Evolutionary conservation across 192 early-diverging fungal genomes (phyloP).

Genomic region (Podila clonocystis): DNA sequence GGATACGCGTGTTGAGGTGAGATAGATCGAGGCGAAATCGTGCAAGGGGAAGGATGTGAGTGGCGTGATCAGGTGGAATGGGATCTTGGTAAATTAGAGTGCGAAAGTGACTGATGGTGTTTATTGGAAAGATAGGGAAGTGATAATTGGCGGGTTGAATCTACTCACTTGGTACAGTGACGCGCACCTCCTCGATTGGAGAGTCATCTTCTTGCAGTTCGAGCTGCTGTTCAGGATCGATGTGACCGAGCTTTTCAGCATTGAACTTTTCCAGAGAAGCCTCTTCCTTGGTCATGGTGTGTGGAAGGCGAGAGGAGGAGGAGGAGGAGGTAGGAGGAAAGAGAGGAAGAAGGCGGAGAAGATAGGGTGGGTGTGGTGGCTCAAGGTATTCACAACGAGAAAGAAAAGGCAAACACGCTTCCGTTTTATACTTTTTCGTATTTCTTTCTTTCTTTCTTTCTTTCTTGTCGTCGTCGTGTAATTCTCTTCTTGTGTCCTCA

Average conservation of each 20-base stretch:
- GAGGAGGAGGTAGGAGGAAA: no score
- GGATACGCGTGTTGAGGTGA: no score
- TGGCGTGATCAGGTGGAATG: no score
- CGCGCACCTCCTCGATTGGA: conserved; percentile 47
- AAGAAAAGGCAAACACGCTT: neutral
- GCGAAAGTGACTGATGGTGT: neutral
- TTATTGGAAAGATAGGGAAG: no score
- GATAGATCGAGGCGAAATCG: no score
- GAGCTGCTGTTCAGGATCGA: conserved; percentile 2
- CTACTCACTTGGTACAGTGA: conserved; percentile 27
- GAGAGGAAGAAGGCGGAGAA: neutral
- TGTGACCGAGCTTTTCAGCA: conserved; percentile 3
- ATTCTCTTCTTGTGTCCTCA: no score
- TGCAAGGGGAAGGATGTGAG: no score
- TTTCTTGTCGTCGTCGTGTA: no score
- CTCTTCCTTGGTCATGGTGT: neutral
- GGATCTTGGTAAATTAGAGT: neutral
- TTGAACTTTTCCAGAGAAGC: neutral
- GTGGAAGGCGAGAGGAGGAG: neutral
- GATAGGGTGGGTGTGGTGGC: neutral
- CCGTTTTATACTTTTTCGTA: no score
- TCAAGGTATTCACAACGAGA: neutral
- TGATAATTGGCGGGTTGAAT: no score
- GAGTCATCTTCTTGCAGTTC: conserved; percentile 27
- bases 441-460: no score